phyloP scores from a whole-genome alignment of 225 moss, liverwort and hornwort species.

The Bryum argenteum region DNA sequence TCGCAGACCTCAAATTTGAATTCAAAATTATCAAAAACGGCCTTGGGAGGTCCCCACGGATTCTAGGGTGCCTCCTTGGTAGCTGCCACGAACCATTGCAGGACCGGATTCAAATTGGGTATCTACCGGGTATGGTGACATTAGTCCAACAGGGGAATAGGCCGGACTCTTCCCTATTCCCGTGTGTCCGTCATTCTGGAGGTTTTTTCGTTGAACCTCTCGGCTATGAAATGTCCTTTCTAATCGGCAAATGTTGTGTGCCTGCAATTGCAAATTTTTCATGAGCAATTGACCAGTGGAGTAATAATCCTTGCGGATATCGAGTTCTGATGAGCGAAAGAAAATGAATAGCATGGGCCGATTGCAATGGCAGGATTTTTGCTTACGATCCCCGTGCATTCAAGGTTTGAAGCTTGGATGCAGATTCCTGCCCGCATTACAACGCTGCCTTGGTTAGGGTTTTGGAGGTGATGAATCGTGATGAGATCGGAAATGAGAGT shows the following conservation, averaged over 20 bases:
- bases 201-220: background rate
- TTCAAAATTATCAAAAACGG: too few species aligned
- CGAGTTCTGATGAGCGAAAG: background rate
- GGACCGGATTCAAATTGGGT: background rate
- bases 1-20: too few species aligned
- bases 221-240: background rate
- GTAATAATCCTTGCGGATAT: background rate
- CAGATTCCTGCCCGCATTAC: background rate
- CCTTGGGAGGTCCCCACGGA: too few species aligned
- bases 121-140: background rate
- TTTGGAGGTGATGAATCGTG: constrained; percentile 20
- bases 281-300: background rate
- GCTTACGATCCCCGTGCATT: background rate
- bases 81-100: too few species aligned
- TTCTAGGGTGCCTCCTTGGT: too few species aligned
- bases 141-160: background rate
- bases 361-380: background rate
- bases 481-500: constrained; percentile 19
- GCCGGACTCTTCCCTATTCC: background rate
- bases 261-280: constrained; percentile 7
- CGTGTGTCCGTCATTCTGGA: background rate
- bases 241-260: background rate
- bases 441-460: constrained; percentile 12
- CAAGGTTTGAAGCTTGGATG: constrained; percentile 1
- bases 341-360: background rate